A percentile compares a stretch with the other conserved stretches of the same genome.
These are phyloP conservation scores for Sarcocystis neurona DNA, from an alignment of 169 alveolate species.

Conservation along the genomic window DNA sequence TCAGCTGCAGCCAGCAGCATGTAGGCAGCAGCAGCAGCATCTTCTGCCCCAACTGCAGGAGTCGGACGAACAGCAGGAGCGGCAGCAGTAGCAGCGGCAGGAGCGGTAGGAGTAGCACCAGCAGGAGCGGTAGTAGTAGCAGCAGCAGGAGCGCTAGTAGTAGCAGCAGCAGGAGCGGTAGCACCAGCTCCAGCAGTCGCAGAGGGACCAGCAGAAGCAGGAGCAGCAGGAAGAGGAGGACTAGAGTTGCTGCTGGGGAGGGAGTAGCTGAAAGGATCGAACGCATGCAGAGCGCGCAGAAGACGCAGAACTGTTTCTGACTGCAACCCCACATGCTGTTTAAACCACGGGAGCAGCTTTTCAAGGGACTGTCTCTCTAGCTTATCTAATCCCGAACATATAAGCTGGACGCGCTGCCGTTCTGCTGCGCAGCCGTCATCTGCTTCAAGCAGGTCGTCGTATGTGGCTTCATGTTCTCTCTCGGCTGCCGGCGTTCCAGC, in stretches of 20 bases:
- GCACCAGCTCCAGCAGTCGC: neutral
- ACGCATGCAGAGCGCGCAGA: neutral
- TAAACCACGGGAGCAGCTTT: neutral
- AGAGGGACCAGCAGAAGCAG: neutral
- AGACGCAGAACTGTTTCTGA: neutral
- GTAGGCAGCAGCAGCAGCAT: neutral
- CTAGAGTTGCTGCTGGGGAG: neutral
- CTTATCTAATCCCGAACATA: neutral
- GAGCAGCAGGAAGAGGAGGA: neutral
- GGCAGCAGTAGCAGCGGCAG: neutral
- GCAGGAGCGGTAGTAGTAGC: neutral
- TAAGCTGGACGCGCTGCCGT: neutral
- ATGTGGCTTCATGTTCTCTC: neutral
- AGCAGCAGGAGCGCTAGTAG: neutral
- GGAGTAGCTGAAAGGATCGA: neutral
- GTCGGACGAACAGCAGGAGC: neutral
- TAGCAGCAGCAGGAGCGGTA: neutral
- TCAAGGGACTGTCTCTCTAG: neutral
- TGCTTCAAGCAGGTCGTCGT: neutral
- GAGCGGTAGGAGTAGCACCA: neutral
- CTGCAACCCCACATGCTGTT: neutral
- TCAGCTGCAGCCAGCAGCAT: conserved; percentile 28
- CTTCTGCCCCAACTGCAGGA: neutral
- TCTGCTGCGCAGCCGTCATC: neutral
- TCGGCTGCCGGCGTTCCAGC: neutral